A percentile compares a stretch with the other conserved stretches of the same genome.
Conservation (phyloP, 1,139 yeast species). For the Yamadazyma trypodendri region DNA sequence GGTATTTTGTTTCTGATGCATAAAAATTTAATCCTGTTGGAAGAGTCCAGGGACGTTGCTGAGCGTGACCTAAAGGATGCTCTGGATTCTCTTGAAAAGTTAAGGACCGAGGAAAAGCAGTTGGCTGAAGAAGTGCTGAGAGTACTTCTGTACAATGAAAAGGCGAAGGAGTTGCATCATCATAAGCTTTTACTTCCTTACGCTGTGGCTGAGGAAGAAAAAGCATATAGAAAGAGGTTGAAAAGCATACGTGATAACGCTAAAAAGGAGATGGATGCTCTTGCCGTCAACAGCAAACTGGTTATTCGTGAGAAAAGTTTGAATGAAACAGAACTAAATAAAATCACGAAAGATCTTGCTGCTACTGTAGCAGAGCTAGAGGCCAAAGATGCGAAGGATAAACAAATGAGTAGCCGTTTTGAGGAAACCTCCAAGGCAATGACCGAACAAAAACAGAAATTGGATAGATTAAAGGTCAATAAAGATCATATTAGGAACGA, state of each 20-base stretch:
- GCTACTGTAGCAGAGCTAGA: not conserved
- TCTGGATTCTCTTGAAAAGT: constrained; percentile 23
- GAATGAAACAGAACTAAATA: not conserved
- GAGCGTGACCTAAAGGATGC: constrained; percentile 9
- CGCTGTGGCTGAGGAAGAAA: constrained; percentile 57
- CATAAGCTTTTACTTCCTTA: constrained; percentile 60
- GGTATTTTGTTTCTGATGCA: constrained; percentile 59
- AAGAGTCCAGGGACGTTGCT: constrained; percentile 34
- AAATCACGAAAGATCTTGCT: not conserved
- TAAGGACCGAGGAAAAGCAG: constrained; percentile 27
- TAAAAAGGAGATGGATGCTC: constrained; percentile 29
- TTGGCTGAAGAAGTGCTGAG: constrained; percentile 37
- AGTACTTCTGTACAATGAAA: constrained; percentile 38
- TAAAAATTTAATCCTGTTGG: constrained; percentile 53
- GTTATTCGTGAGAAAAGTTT: not conserved
- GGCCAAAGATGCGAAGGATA: not conserved
- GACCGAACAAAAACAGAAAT: constrained; percentile 13
- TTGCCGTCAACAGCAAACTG: constrained; percentile 17
- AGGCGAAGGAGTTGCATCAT: constrained; percentile 42
- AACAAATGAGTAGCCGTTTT: not conserved
- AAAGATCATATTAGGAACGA: constrained; percentile 17
- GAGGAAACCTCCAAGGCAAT: constrained; percentile 18
- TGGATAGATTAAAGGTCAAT: constrained; percentile 18
- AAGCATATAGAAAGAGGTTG: constrained; percentile 37
- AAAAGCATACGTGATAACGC: constrained; percentile 45